Base-by-base conservation (phyloP, 495 filamentous ascomycete genomes). In the Penicillium roqueforti region DNA sequence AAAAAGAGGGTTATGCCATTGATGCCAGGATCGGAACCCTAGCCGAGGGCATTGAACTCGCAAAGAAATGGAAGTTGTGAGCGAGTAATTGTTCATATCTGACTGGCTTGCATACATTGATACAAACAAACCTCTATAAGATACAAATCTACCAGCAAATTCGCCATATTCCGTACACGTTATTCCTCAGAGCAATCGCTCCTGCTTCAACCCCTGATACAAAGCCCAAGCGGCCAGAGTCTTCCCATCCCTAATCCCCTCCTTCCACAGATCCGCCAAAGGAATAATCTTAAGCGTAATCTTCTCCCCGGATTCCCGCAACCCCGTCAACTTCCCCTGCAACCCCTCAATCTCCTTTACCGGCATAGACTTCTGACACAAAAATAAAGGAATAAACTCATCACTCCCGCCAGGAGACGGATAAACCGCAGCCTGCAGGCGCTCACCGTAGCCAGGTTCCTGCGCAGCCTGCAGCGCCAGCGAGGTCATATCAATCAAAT, bases 1-100 rank as follows among this genome's bases (percentile, higher is more conserved):
- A 95, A 59, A 69, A 74, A 19, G 71, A 90, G 54, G 91, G 91
- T 0, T 91, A 82, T 69, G 91, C 88, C 4, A 88, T 95, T 58
- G 90, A 95, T 75, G 88, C 91, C 7, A 76, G 91, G 43, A 84
- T 95, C 16, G 90, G 87, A 0, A 89, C 88, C 29, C 69, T 96
- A 16, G 91, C 90, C 14, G 89, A 93, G 68, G 91, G 91, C 0
- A 85, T 96, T 44, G 87, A 95, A 70, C 65, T 91, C 58, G 85
- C 83, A 44, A 89, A 82, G 67, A 75, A 76, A 58, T 86, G 75
- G 74, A 65, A 59, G 52, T 23, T 67, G 29, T 67, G 48, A 61
- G 10, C 3, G 23, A 20, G 1, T n/a, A 16, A 26, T 6, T 16
- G 11, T n/a, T 16, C 8, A 26, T 11, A 6, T 20, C 8, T 14